Evolutionary conservation across 73 alveolate species (phyloP).

Genomic region (Paramecium pentaurelia): DNA sequence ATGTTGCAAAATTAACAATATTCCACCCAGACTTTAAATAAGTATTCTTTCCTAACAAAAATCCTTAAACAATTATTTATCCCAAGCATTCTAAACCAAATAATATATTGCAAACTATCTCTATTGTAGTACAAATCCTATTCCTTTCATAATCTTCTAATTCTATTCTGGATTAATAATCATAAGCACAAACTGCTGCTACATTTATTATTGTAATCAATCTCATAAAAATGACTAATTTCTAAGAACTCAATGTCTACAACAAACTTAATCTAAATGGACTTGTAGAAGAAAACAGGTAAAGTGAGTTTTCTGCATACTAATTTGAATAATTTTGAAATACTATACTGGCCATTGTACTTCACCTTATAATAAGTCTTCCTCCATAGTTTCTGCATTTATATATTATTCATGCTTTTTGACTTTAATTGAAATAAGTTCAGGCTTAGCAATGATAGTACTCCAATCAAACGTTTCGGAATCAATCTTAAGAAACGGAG

Average conservation of each 20-base stretch:
- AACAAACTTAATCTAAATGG: background rate
- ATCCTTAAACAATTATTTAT: background rate
- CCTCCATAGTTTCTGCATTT: background rate
- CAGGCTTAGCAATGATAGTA: slow-evolving; percentile 1
- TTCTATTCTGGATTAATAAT: background rate
- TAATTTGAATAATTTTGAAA: background rate
- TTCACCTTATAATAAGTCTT: background rate
- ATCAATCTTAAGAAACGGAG: background rate
- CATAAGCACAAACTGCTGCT: slow-evolving; percentile 9
- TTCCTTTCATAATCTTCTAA: background rate
- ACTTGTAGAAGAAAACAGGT: background rate
- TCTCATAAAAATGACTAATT: background rate
- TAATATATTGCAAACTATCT: background rate
- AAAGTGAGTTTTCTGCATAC: slow-evolving; percentile 13
- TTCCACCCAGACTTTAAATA: slow-evolving; percentile 44
- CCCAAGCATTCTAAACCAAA: background rate
- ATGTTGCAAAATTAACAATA: background rate
- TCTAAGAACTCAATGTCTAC: background rate
- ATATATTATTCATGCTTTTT: background rate
- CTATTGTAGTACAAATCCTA: background rate
- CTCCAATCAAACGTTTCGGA: slow-evolving; percentile 39
- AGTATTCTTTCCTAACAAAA: background rate
- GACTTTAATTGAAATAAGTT: background rate
- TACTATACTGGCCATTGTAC: background rate
- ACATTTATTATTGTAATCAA: background rate